Base-by-base conservation (phyloP, 225 moss, liverwort and hornwort genomes). In the Asterella californica region DNA sequence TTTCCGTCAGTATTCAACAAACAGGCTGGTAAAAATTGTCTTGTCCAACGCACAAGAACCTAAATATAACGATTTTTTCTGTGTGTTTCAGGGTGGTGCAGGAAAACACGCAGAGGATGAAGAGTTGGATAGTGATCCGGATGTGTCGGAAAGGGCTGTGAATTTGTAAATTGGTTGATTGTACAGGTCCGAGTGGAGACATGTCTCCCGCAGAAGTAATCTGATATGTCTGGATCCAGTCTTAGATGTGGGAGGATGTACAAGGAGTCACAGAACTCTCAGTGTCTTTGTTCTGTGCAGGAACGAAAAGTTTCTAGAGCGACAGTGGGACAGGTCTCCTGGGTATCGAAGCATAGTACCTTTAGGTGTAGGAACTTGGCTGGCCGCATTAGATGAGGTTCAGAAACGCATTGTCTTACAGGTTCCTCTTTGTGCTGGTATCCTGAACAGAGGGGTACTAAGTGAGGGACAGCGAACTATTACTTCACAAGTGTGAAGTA, bases 111-210 rank as follows among this genome's bases (percentile, higher is more conserved):
- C 71, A 0, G 90, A 93, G 11, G 93, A 90, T 59, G 95, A 93
- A 76, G 93, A 96, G 59, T 81, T 88, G 53, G 92, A 96, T 78
- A 82, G 84, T 38, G 93, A 96, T 49, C 86, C 86, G 21, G 93
- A 96, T 69, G 73, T 96, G 81, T 68, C 92, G 75, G 95, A 89
- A 70, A 90, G 93, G 90, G 92, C 91, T 76, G 95, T 89, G 49
- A 91, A 91, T 77, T 88, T 96, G 92, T 93, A 91, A 89, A 87
- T 29, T 88, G 65, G 30, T 62, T 50, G 46, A 79, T 76, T 85
- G 85, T 88, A 85, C 82, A 88, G 87, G 62, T 79, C 69, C 70
- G 63, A 49, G 74, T 69, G 64, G 77, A 79, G 81, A 45, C 53
- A 54, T 2, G 34, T 70, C 81, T 75, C 74, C 34, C 75, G 42